Percentiles rank a stretch among this genome's conserved stretches.
phyloP scores from a whole-genome alignment of 805 yeast genomes.

The Candida takata region DNA sequence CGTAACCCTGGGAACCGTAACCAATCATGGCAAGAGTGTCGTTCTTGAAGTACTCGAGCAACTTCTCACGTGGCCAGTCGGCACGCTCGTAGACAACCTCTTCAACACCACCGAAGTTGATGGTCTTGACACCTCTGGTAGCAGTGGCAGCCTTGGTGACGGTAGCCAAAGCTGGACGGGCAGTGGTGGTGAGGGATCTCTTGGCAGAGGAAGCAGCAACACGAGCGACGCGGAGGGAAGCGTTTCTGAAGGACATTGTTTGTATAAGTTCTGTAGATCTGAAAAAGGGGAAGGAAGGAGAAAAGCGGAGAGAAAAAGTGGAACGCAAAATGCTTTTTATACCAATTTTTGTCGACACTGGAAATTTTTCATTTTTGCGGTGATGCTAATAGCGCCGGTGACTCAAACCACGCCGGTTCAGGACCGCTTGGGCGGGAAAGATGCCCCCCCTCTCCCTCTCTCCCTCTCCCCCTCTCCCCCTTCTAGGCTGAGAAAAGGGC shows the following conservation, averaged over 20 bases:
- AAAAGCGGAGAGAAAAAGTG: neutral
- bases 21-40: conserved; percentile 97
- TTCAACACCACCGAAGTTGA: conserved; percentile 92
- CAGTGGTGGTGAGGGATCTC: conserved; percentile 56
- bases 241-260: conserved; percentile 36
- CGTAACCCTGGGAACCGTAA: conserved; percentile 99
- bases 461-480: too few species aligned
- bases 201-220: conserved; percentile 36
- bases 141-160: conserved; percentile 47
- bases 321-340: neutral
- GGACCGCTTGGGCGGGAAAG: neutral
- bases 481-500: too few species aligned
- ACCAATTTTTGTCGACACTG: neutral
- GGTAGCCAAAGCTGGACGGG: conserved; percentile 54
- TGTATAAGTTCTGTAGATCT: neutral
- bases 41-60: conserved; percentile 92
- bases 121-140: conserved; percentile 89
- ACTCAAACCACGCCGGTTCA: neutral
- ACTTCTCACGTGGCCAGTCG: conserved; percentile 99
- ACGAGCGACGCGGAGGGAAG: conserved; percentile 43
- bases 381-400: too few species aligned
- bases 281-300: neutral
- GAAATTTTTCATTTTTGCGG: conserved; percentile 1
- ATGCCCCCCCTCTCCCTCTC: too few species aligned
- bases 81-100: conserved; percentile 97